Base-by-base conservation (phyloP, 1,284 basidiomycete genomes). In the Pseudozyma pruni region DNA sequence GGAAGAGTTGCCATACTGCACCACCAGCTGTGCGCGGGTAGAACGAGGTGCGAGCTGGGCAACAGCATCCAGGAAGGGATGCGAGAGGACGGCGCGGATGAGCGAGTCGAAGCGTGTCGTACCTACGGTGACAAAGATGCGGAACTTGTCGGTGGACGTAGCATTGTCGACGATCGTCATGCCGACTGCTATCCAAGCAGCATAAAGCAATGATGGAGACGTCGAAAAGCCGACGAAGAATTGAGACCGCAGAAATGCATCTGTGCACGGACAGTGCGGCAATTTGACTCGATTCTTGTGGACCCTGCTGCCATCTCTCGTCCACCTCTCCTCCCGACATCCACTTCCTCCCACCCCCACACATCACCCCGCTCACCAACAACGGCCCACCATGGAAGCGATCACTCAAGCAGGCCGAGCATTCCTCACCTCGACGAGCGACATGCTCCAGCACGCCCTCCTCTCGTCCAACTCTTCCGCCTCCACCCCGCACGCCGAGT, bases 51-150 rank as follows among this genome's bases (percentile, higher is more conserved):
- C 42, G 47, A 69, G 52, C 20, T 45, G 32, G 9, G 63, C 52
- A 8, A 75, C 17, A 1, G 50, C 32, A 9, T 49, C 41, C 17
- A 74, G 50, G 33, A 75, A 73, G 11, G 19, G 10, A 25, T 60
- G 22, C 5, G 59, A 62, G 13, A 75, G 53, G 14, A 72, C 67
- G 20, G 60, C 50, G 2, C 60, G 34, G 44, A 78, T 67, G 8
- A 79, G 64, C 9, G 67, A 63, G 50, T 78, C 76, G 54, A 78
- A 79, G 5, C 59, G 48, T 0, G 78, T 79, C 4, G 72, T 77
- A 9, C 78, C 78, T 0, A 79, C 78, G 3, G 76, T 75, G 20
- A 75, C 74, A 17, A 79, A 70, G 52, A 79, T 54, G 29, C 41
- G 39, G 2, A 72, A 31, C 20, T 20, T 23, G 20, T 7, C n/a